phyloP scores from a whole-genome alignment of 768 basidiomycete genomes.

The Infundibulicybe gibba region DNA sequence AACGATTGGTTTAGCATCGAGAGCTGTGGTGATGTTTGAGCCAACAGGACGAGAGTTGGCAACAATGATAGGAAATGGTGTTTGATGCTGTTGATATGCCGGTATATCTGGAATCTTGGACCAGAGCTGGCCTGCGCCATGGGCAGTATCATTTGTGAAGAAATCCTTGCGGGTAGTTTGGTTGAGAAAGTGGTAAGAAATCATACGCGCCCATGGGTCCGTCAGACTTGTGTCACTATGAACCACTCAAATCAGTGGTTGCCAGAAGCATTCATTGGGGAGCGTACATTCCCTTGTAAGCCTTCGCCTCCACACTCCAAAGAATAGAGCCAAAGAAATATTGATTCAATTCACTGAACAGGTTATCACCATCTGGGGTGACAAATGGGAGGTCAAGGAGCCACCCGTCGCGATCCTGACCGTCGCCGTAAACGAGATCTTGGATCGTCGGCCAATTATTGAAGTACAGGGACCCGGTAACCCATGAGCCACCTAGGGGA shows the following conservation, averaged over 20 bases:
- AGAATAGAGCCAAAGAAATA: slow-evolving; percentile 51
- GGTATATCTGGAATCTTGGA: slow-evolving; percentile 50
- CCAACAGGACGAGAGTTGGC: slow-evolving; percentile 49
- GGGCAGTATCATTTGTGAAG: slow-evolving; percentile 52
- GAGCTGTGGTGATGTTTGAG: slow-evolving; percentile 35
- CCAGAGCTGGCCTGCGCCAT: slow-evolving; percentile 75
- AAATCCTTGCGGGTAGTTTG: slow-evolving; percentile 57
- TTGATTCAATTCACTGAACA: slow-evolving; percentile 44
- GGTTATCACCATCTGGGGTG: slow-evolving; percentile 47
- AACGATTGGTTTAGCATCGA: slow-evolving; percentile 41
- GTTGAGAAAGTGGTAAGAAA: slow-evolving; percentile 73
- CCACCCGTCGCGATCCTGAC: slow-evolving; percentile 46
- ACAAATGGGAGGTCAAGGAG: slow-evolving; percentile 52
- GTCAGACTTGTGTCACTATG: slow-evolving; percentile 59
- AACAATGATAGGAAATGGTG: slow-evolving; percentile 69
- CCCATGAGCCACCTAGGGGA: slow-evolving; percentile 59
- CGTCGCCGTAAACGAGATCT: slow-evolving; percentile 60
- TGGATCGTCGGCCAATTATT: slow-evolving; percentile 59
- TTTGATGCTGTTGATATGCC: slow-evolving; percentile 41
- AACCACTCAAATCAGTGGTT: neutral
- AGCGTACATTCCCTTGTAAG: slow-evolving; percentile 47
- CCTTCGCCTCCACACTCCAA: slow-evolving; percentile 54
- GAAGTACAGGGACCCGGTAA: slow-evolving; percentile 57
- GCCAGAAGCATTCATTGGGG: neutral
- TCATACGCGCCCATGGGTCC: slow-evolving; percentile 61